phyloP scores from a whole-genome alignment of 805 yeast species.

The Teunomyces lycoperdinae region DNA sequence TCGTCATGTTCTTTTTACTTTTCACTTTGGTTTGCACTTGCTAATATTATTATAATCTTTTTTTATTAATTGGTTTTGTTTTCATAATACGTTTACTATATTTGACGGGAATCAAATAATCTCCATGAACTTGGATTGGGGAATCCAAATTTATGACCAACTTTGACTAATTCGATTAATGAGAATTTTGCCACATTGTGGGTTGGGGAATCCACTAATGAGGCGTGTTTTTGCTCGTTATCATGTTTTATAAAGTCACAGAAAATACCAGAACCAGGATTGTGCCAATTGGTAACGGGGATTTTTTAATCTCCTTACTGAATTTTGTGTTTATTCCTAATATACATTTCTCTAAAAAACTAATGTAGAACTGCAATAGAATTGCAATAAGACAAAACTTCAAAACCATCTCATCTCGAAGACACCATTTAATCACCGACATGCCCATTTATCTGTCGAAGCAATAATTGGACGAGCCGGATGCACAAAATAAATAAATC shows the following conservation, averaged over 20 bases:
- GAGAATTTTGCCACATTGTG: neutral
- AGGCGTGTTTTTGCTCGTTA: slow-evolving; percentile 2
- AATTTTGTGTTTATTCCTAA: slow-evolving; percentile 2
- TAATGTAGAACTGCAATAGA: neutral
- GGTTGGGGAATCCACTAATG: slow-evolving; percentile 1
- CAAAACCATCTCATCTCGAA: neutral
- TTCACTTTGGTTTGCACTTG: neutral
- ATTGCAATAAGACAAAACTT: neutral
- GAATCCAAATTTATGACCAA: slow-evolving; percentile 6
- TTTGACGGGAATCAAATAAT: slow-evolving; percentile 18
- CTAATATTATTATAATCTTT: slow-evolving; percentile 7
- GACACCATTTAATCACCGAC: neutral
- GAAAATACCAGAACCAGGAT: neutral
- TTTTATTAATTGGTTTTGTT: neutral
- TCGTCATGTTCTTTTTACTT: slow-evolving; percentile 2
- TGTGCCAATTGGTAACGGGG: neutral
- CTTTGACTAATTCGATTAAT: slow-evolving; percentile 2
- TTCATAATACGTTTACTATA: slow-evolving; percentile 9
- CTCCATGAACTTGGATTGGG: slow-evolving; percentile 8
- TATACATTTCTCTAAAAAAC: slow-evolving; percentile 2
- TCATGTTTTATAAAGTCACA: slow-evolving; percentile 3
- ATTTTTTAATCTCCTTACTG: neutral
- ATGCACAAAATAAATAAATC: slow-evolving; percentile 1
- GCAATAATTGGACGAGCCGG: neutral
- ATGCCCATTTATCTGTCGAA: neutral